These are phyloP conservation scores for Quercus robur DNA, from an alignment of 306 rosid species.

Conservation along the genomic window DNA sequence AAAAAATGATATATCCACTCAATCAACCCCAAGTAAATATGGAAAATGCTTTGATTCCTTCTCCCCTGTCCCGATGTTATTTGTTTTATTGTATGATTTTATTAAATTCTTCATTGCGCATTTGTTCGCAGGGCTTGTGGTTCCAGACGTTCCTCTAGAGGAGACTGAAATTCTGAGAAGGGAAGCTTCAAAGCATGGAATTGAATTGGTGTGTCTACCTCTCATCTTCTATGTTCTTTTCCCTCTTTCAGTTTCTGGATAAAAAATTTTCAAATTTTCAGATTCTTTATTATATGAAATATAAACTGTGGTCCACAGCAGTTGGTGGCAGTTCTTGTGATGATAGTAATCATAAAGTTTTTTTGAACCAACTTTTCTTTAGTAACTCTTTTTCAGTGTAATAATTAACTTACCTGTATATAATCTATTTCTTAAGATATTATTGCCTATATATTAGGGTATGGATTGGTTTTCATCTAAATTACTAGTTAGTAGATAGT, in stretches of 20 bases:
- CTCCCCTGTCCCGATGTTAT: background rate
- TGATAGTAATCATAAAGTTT: background rate
- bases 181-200: conserved; percentile 70
- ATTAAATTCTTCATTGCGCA: background rate
- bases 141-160: conserved; percentile 94
- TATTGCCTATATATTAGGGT: no score
- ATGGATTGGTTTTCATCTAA: no score
- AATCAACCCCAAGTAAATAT: background rate
- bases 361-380: background rate
- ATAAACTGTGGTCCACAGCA: no score
- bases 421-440: no score
- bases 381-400: no score
- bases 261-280: background rate
- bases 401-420: no score
- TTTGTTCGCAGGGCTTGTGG: conserved; percentile 71
- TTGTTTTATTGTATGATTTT: background rate
- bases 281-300: no score
- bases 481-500: background rate
- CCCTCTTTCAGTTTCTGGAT: conserved; percentile 10
- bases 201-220: conserved; percentile 70
- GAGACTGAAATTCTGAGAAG: conserved; percentile 63
- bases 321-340: no score
- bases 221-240: background rate
- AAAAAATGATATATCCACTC: conserved; percentile 9
- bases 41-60: background rate